Evolutionary conservation across 1,139 yeast species (phyloP).

Genomic region (Maudiozyma humilis): DNA sequence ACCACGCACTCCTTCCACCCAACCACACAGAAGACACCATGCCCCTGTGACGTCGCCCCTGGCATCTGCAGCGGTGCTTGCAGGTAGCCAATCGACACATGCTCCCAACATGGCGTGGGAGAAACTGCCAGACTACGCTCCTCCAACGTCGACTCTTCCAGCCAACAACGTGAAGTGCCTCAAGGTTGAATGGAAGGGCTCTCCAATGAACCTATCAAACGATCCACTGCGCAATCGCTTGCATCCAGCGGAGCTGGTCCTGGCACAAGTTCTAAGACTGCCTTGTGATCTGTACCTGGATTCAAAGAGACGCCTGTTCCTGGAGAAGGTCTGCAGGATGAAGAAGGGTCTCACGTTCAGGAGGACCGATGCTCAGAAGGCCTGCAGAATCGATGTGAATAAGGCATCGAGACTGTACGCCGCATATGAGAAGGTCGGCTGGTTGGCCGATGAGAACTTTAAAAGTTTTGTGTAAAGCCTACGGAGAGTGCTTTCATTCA

Average conservation of each 20-base stretch:
- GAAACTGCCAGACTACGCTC: slow-evolving; percentile 62
- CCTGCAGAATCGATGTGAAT: slow-evolving; percentile 93
- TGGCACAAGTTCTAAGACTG: slow-evolving; percentile 79
- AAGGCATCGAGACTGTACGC: slow-evolving; percentile 90
- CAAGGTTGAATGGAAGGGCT: slow-evolving; percentile 96
- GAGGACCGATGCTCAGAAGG: slow-evolving; percentile 96
- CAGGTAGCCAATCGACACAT: slow-evolving; percentile 16
- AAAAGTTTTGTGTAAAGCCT: slow-evolving; percentile 32
- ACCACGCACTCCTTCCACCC: background rate
- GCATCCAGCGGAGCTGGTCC: slow-evolving; percentile 82
- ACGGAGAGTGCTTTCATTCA: no score
- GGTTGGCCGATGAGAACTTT: slow-evolving; percentile 79
- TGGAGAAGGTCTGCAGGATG: slow-evolving; percentile 76
- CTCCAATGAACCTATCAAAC: slow-evolving; percentile 80
- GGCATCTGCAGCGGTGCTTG: slow-evolving; percentile 22
- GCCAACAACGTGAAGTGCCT: slow-evolving; percentile 58
- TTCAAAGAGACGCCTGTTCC: slow-evolving; percentile 81
- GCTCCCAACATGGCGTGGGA: slow-evolving; percentile 47
- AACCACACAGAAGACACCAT: slow-evolving; percentile 5
- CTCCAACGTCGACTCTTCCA: slow-evolving; percentile 57
- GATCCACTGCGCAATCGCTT: slow-evolving; percentile 67
- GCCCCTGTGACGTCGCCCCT: slow-evolving; percentile 18
- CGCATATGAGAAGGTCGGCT: slow-evolving; percentile 90
- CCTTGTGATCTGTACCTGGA: slow-evolving; percentile 85
- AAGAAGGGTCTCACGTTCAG: slow-evolving; percentile 75